phyloP scores from a whole-genome alignment of 2,329 filamentous ascomycete species.

The Colletotrichum theobromicola region DNA sequence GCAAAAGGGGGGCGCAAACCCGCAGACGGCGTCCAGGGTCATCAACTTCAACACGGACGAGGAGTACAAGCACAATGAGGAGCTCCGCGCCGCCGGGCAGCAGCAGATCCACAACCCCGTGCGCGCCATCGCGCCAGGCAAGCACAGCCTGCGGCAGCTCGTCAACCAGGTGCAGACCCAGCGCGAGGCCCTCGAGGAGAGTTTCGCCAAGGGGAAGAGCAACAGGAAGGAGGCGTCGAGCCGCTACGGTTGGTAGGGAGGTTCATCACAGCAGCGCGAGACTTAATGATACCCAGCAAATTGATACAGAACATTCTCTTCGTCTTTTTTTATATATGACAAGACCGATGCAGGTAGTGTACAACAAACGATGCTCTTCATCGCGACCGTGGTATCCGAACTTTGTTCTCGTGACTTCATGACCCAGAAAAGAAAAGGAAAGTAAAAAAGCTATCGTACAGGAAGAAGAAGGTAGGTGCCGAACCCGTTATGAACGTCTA shows the following conservation, averaged over 20 bases:
- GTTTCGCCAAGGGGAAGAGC: conserved; percentile 80
- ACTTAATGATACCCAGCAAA: conserved; percentile 13
- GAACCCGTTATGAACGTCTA: neutral
- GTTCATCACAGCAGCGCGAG: neutral
- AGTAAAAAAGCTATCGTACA: conserved; percentile 16
- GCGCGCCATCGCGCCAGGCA: conserved; percentile 81
- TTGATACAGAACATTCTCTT: neutral
- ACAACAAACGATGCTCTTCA: conserved; percentile 1
- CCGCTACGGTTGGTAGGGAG: conserved; percentile 77
- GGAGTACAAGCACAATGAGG: conserved; percentile 88
- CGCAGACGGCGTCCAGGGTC: conserved; percentile 65
- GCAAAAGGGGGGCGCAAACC: conserved; percentile 42
- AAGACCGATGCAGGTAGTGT: conserved; percentile 4
- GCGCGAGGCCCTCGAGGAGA: conserved; percentile 87
- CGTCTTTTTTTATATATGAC: neutral
- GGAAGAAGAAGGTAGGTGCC: neutral
- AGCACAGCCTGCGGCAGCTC: conserved; percentile 88
- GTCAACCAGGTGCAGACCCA: conserved; percentile 84
- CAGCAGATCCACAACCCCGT: conserved; percentile 81
- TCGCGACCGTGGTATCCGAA: neutral
- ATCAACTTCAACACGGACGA: conserved; percentile 88
- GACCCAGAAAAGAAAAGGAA: neutral
- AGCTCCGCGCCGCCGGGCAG: conserved; percentile 72
- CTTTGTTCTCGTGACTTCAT: conserved; percentile 6
- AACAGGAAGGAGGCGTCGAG: conserved; percentile 84